Evolutionary conservation across 441 rosid genomes (phyloP), one percentile per base, ranked within the genome.

Genomic region (Daphne laureola): DNA sequence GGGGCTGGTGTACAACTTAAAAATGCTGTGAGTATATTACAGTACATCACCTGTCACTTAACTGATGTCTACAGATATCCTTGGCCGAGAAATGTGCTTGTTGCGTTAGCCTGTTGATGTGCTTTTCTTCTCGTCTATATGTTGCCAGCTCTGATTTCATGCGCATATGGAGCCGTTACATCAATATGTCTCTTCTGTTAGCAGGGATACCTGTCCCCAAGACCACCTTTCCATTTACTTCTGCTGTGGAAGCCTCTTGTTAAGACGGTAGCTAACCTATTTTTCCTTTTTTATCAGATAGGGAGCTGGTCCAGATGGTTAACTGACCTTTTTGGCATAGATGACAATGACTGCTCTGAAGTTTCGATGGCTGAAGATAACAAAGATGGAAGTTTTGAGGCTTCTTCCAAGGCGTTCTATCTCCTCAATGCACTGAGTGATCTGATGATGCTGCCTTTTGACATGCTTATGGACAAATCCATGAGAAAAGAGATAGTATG

Each of bases 241-340:
- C 49, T 49, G 25, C 25, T 21, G 25, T 21, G 25, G 25, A 21
- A 21, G 25, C 25, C 25, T 17, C 46, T 64, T 42, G 59, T 55
- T 40, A 16, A 54, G 51, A 58, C 16, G 26, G 38, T 35, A 58
- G 46, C 36, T 61, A 49, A 54, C 51, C 43, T 16, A 38, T 45
- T 57, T 43, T 63, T 18, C 55, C 46, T 17, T 14, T 53, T 43
- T 16, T 71, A 38, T 61, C 69, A 84, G 97, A 80, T 86, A 55
- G 98, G 97, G 51, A 87, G 67, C 72, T 93, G 95, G 95, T 83
- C 97, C 8, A 83, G 92, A 76, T 92, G 96, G 96, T 90, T 92
- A 57, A 75, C 86, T 36, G 98, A 92, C 78, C 67, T 84, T 46
- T 92, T 89, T 51, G 96, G 83, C 23, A 73, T 71, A 54, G 92